These are phyloP conservation scores for Claviceps africana DNA, from an alignment of 2,329 filamentous ascomycete genomes.

Conservation along the genomic window DNA sequence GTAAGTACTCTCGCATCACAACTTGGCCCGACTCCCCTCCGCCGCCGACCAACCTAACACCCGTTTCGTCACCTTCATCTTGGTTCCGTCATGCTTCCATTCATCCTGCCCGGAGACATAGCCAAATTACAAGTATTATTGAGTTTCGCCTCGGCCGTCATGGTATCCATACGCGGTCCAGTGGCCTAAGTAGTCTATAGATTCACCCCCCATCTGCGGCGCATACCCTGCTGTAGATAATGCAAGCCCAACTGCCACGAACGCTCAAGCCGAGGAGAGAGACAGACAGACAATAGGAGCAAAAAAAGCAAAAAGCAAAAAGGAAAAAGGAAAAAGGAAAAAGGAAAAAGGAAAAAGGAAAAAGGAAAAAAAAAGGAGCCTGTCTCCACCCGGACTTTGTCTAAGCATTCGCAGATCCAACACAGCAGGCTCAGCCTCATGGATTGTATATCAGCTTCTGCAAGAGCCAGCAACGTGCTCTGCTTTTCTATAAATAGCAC, in stretches of 20 bases:
- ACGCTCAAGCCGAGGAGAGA: neutral
- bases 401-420: neutral
- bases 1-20: too few species aligned
- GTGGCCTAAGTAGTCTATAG: neutral
- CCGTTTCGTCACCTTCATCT: too few species aligned
- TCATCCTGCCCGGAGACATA: neutral
- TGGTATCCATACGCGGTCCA: neutral
- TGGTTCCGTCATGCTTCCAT: too few species aligned
- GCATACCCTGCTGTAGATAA: slow-evolving; percentile 1
- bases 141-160: neutral
- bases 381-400: neutral
- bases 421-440: neutral
- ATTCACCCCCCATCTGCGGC: neutral
- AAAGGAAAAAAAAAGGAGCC: neutral
- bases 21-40: too few species aligned
- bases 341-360: neutral
- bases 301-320: too few species aligned
- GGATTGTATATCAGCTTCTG: neutral
- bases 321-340: too few species aligned
- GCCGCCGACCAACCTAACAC: too few species aligned
- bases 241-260: neutral
- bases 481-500: neutral
- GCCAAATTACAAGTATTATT: slow-evolving; percentile 5
- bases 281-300: neutral
- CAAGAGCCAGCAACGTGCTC: neutral